A percentile compares a stretch with the other conserved stretches of the same genome.
Evolutionary conservation across 257 asterid genomes (phyloP).

Genomic region (Salvia miltiorrhiza): DNA sequence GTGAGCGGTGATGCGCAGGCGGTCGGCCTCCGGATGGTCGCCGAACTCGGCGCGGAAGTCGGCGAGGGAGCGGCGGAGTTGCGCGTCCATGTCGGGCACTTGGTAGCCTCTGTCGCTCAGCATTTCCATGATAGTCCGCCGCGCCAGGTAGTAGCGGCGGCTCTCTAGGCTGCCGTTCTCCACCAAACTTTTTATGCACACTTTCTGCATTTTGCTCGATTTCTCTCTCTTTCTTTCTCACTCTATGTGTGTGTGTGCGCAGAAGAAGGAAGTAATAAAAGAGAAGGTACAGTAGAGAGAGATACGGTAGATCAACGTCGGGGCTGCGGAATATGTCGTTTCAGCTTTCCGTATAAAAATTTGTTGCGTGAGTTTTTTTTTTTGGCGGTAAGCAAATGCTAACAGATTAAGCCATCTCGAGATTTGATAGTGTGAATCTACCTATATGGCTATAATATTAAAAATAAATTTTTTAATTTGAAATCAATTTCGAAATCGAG

Average conservation of each 20-base stretch:
- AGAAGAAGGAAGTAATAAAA: background rate
- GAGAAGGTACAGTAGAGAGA: background rate
- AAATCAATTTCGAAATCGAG: no score
- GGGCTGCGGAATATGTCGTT: background rate
- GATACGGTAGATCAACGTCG: background rate
- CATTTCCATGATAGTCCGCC: constrained; percentile 48
- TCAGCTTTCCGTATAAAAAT: no score
- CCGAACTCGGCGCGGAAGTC: constrained; percentile 40
- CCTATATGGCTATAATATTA: no score
- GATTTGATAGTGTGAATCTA: no score
- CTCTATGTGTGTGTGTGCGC: background rate
- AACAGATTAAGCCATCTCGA: no score
- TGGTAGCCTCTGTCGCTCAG: constrained; percentile 49
- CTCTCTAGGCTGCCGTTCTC: constrained; percentile 34
- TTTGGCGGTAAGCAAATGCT: no score
- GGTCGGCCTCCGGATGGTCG: constrained; percentile 29
- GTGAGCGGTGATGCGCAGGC: constrained; percentile 36
- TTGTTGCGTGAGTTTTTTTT: no score
- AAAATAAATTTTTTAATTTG: no score
- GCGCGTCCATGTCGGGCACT: constrained; percentile 30
- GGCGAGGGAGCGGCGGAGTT: constrained; percentile 36
- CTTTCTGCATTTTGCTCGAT: constrained; percentile 10
- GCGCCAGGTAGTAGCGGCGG: constrained; percentile 37
- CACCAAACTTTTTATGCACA: constrained; percentile 33
- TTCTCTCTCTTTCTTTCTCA: background rate